phyloP scores from a whole-genome alignment of 1,284 basidiomycete species.

The Meira nashicola region DNA sequence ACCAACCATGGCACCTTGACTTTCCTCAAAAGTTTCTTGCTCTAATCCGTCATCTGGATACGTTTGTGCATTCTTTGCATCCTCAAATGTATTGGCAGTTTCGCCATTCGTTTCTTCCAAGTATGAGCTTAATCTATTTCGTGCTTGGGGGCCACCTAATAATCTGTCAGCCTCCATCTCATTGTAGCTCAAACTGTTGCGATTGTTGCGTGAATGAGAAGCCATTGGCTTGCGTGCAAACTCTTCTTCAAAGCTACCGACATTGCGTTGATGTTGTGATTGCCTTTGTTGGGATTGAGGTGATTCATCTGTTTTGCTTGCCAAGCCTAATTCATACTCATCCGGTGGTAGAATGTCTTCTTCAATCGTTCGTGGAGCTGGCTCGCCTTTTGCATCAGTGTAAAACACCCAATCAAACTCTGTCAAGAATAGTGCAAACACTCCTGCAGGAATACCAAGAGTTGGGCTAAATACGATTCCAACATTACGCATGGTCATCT shows the following conservation, averaged over 20 bases:
- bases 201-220: conserved; percentile 10
- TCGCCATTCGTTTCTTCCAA: not conserved
- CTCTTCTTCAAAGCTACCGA: too few relatives aligned
- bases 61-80: too few relatives aligned
- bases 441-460: conserved; percentile 43
- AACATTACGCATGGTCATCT: conserved; percentile 98
- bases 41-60: too few relatives aligned
- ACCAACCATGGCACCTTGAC: too few relatives aligned
- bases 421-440: conserved; percentile 45
- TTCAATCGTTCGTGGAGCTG: conserved; percentile 28
- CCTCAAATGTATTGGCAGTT: too few relatives aligned
- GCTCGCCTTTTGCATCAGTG: conserved; percentile 38
- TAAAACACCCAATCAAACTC: conserved; percentile 45
- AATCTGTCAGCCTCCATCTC: conserved; percentile 19
- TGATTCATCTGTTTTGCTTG: not conserved
- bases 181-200: conserved; percentile 20
- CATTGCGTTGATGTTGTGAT: not conserved
- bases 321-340: conserved; percentile 5
- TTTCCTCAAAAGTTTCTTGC: too few relatives aligned
- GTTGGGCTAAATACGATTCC: conserved; percentile 72
- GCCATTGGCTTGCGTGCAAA: too few relatives aligned
- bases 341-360: conserved; percentile 23
- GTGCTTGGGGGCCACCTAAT: conserved; percentile 14
- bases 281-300: not conserved
- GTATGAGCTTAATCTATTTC: conserved; percentile 4